Evolutionary conservation across 495 filamentous ascomycete genomes (phyloP).

Genomic region (Penicillium paxilli): DNA sequence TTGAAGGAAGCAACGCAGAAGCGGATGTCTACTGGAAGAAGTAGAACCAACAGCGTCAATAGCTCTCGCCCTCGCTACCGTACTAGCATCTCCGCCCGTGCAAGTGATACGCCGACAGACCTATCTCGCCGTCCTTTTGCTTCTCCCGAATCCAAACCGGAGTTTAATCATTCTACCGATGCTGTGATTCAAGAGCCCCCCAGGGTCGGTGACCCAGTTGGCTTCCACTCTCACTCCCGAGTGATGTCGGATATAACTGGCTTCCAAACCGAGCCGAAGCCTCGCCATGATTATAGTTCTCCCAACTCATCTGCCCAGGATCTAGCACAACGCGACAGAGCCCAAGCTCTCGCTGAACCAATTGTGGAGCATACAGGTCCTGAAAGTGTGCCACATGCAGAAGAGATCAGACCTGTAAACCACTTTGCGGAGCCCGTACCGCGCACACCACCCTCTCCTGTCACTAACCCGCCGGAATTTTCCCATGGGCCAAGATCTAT

Average conservation of each 20-base stretch:
- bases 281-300: constrained; percentile 31
- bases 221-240: constrained; percentile 52
- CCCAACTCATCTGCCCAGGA: constrained; percentile 39
- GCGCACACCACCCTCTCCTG: constrained; percentile 67
- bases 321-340: constrained; percentile 33
- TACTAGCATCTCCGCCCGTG: constrained; percentile 60
- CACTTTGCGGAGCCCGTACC: constrained; percentile 51
- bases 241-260: constrained; percentile 56
- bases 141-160: constrained; percentile 50
- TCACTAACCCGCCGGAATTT: constrained; percentile 74
- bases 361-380: constrained; percentile 56
- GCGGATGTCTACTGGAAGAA: constrained; percentile 60
- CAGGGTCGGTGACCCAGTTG: constrained; percentile 26
- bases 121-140: constrained; percentile 44
- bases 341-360: constrained; percentile 21
- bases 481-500: constrained; percentile 65
- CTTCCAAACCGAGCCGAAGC: constrained; percentile 18
- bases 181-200: constrained; percentile 33
- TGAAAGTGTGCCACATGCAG: constrained; percentile 52
- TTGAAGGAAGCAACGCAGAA: constrained; percentile 88
- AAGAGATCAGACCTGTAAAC: constrained; percentile 17
- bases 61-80: constrained; percentile 62
- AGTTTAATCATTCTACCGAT: constrained; percentile 41
- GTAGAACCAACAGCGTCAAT: constrained; percentile 59
- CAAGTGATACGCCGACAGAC: constrained; percentile 33